Evolutionary conservation across 257 asterid genomes (phyloP).

Genomic region (Vinca minor): DNA sequence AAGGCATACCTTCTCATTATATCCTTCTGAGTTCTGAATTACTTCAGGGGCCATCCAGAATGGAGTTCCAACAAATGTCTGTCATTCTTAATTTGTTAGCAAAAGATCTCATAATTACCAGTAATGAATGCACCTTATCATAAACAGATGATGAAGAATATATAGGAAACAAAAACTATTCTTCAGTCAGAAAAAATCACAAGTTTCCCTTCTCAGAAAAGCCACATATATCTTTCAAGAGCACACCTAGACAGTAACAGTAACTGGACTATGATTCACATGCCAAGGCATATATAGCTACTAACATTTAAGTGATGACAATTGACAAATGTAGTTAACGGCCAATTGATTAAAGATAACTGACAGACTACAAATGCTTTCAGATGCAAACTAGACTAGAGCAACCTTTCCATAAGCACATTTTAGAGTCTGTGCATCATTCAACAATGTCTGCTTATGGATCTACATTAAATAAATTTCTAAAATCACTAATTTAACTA

Average conservation of each 20-base stretch:
- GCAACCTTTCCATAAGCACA: too few relatives aligned
- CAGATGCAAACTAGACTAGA: too few relatives aligned
- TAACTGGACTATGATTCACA: background rate
- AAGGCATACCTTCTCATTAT: slow-evolving; percentile 77
- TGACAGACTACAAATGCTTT: background rate
- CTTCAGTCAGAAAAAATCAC: background rate
- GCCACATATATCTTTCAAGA: background rate
- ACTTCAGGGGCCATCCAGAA: slow-evolving; percentile 99
- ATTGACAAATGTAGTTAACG: background rate
- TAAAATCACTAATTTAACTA: background rate
- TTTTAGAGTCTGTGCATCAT: background rate
- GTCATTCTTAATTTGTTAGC: slow-evolving; percentile 51
- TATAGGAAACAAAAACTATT: background rate
- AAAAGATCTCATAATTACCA: slow-evolving; percentile 1
- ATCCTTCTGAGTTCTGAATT: slow-evolving; percentile 96
- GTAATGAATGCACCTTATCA: too few relatives aligned
- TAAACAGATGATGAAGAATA: too few relatives aligned
- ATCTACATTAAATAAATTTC: background rate
- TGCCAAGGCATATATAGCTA: background rate
- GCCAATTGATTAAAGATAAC: background rate
- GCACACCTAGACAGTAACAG: background rate
- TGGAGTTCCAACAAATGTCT: slow-evolving; percentile 99
- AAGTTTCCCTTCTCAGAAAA: background rate
- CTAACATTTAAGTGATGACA: background rate
- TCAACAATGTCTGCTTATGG: background rate